Conservation (phyloP, 371 early-diverging fungal species). For the Rhizomucor pusillus region DNA sequence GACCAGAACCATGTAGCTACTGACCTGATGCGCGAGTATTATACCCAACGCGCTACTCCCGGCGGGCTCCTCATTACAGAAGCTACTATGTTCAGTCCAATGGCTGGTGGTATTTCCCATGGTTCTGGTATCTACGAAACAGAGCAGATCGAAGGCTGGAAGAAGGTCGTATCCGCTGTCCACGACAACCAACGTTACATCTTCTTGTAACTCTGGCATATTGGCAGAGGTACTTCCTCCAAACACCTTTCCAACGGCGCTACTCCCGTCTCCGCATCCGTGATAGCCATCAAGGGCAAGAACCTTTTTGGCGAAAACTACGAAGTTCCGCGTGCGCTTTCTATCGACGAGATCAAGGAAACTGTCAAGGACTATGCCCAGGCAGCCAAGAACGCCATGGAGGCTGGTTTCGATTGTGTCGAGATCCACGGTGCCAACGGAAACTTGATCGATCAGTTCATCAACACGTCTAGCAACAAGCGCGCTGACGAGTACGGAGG, state of each 20-base stretch:
- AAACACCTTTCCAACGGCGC: conserved; percentile 4
- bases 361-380: conserved; percentile 57
- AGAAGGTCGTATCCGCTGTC: conserved; percentile 52
- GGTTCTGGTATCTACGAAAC: conserved; percentile 50
- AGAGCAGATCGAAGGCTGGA: conserved; percentile 60
- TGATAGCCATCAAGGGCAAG: conserved; percentile 15
- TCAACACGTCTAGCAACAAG: conserved; percentile 33
- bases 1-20: conserved; percentile 24
- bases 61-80: conserved; percentile 62
- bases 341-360: conserved; percentile 58
- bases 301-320: conserved; percentile 8
- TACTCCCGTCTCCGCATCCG: conserved; percentile 16
- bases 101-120: conserved; percentile 34
- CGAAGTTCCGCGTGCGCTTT: conserved; percentile 59
- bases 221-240: conserved; percentile 12
- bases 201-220: conserved; percentile 43
- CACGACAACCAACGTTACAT: conserved; percentile 57
- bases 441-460: conserved; percentile 55
- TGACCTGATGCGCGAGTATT: conserved; percentile 48
- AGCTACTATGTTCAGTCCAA: conserved; percentile 46
- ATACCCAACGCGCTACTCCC: conserved; percentile 52
- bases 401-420: conserved; percentile 64
- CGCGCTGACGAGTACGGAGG: conserved; percentile 66
- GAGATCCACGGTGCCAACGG: conserved; percentile 72
- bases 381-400: conserved; percentile 39